Conservation (phyloP, 2,329 filamentous ascomycete species). For the Colletotrichum tamarilloi region DNA sequence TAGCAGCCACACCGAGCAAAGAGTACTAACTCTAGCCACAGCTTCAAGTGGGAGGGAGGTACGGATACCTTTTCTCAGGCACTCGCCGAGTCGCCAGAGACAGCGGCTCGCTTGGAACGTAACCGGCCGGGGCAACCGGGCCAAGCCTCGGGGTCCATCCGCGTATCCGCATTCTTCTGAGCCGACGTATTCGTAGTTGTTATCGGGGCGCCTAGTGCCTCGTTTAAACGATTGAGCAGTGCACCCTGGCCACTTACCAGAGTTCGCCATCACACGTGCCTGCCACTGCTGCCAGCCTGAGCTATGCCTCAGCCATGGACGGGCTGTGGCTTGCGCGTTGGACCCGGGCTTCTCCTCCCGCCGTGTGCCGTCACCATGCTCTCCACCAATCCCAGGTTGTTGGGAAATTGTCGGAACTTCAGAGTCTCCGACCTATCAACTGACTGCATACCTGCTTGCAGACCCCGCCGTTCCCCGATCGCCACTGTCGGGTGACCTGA, state of each 20-base stretch:
- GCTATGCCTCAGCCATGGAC: background rate
- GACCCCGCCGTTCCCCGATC: conserved; percentile 1
- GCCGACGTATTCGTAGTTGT: background rate
- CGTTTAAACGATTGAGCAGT: background rate
- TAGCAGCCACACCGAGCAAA: conserved; percentile 9
- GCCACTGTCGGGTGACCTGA: conserved; percentile 27
- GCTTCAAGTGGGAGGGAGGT: background rate
- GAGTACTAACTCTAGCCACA: background rate
- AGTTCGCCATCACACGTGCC: background rate
- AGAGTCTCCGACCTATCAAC: conserved; percentile 22
- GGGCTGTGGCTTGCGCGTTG: conserved; percentile 1
- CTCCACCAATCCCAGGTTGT: conserved; percentile 17
- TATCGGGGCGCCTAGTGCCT: background rate
- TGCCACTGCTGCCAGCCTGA: no score
- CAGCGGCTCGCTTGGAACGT: background rate
- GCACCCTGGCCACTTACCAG: background rate
- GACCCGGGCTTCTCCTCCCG: background rate
- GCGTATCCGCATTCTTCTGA: background rate
- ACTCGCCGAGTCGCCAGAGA: background rate
- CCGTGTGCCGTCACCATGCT: background rate
- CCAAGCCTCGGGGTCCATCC: background rate
- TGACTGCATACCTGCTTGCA: conserved; percentile 13
- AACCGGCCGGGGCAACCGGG: background rate
- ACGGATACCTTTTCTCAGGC: background rate
- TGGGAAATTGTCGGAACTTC: conserved; percentile 19